A percentile compares a stretch with the other conserved stretches of the same genome.
These are phyloP conservation scores for Phytophthora kernoviae DNA, from an alignment of 352 stramenopile species.

Conservation along the genomic window DNA sequence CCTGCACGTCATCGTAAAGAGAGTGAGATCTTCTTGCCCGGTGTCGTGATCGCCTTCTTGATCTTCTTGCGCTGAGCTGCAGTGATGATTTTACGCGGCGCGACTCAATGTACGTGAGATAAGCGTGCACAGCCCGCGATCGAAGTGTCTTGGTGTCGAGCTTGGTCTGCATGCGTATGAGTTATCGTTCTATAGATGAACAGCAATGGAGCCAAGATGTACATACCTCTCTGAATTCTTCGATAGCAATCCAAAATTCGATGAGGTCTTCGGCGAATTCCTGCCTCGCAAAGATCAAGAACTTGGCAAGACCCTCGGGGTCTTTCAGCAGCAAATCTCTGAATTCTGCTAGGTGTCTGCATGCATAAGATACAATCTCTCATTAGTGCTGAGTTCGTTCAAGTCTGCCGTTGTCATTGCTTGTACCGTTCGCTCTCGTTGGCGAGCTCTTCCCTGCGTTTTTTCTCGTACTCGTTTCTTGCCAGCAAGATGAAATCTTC, in stretches of 20 bases:
- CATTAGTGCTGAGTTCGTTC: not conserved
- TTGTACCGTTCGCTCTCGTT: conserved; percentile 40
- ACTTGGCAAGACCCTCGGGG: conserved; percentile 29
- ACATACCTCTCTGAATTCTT: conserved; percentile 54
- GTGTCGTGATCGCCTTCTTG: conserved; percentile 67
- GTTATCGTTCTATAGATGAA: not conserved
- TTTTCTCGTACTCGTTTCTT: conserved; percentile 22
- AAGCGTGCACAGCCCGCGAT: conserved; percentile 48
- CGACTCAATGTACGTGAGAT: conserved; percentile 67
- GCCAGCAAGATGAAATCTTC: conserved; percentile 38
- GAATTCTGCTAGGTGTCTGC: conserved; percentile 43
- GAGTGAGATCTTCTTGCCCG: conserved; percentile 48
- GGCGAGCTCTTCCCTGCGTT: conserved; percentile 20
- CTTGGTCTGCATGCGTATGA: conserved; percentile 16
- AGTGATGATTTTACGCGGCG: conserved; percentile 65
- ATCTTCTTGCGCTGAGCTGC: conserved; percentile 70
- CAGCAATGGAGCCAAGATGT: not conserved
- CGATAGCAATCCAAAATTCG: conserved; percentile 65
- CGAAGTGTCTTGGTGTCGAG: conserved; percentile 47
- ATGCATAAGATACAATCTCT: not conserved
- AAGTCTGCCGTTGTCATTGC: no score
- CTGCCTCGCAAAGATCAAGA: conserved; percentile 46
- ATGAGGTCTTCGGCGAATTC: conserved; percentile 68
- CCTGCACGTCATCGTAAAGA: conserved; percentile 64
- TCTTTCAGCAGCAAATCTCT: conserved; percentile 46